These are phyloP conservation scores for Phytophthora citricola DNA, from an alignment of 352 stramenopile genomes.

Conservation along the genomic window DNA sequence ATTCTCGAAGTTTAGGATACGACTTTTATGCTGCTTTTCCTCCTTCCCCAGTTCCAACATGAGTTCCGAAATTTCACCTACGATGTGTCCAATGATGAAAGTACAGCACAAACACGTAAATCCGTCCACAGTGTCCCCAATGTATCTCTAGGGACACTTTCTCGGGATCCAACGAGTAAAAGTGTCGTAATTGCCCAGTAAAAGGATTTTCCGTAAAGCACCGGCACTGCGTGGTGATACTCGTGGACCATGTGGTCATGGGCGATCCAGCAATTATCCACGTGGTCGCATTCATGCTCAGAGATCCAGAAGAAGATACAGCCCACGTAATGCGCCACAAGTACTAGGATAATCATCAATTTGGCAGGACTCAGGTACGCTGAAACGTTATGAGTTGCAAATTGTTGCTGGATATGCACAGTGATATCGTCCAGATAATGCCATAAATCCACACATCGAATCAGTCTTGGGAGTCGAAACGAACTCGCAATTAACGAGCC, in stretches of 20 bases:
- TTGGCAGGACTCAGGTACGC: constrained; percentile 66
- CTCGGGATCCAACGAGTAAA: constrained; percentile 66
- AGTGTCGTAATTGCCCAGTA: constrained; percentile 82
- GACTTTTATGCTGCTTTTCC: constrained; percentile 67
- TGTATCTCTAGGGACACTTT: constrained; percentile 64
- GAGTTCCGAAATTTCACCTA: constrained; percentile 77
- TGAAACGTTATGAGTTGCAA: constrained; percentile 55
- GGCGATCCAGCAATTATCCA: constrained; percentile 63
- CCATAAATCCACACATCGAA: constrained; percentile 47
- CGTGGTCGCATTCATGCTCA: constrained; percentile 52
- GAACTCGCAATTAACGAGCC: constrained; percentile 46
- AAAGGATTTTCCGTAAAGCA: constrained; percentile 71
- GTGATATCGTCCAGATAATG: constrained; percentile 55
- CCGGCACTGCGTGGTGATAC: constrained; percentile 48
- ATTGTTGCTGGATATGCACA: constrained; percentile 40
- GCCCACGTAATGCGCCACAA: constrained; percentile 64
- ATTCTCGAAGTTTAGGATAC: constrained; percentile 65
- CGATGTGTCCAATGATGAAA: constrained; percentile 79
- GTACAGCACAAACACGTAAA: constrained; percentile 71
- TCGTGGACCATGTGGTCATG: constrained; percentile 70
- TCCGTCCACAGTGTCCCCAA: constrained; percentile 62
- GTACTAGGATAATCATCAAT: constrained; percentile 60
- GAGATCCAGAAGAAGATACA: constrained; percentile 81
- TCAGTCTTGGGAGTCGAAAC: constrained; percentile 55
- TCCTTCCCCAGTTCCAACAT: constrained; percentile 76